phyloP scores from a whole-genome alignment of 2,329 filamentous ascomycete species.

The Colletotrichum lupini region DNA sequence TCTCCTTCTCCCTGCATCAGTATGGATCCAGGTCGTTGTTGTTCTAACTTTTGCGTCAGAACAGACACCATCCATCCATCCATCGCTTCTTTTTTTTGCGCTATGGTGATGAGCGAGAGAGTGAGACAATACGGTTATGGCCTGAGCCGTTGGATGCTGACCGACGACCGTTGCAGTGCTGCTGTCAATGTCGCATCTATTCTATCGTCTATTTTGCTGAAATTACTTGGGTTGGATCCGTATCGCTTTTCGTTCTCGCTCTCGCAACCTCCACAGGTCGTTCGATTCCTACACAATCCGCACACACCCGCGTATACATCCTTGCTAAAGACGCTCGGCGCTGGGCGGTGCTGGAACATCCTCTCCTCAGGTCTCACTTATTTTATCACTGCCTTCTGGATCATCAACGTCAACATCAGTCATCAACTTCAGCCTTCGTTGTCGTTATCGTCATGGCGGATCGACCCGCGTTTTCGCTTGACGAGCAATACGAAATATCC shows the following conservation, averaged over 20 bases:
- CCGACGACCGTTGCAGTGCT: constrained; percentile 15
- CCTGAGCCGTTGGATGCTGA: background rate
- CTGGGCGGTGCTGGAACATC: constrained; percentile 18
- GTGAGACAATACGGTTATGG: background rate
- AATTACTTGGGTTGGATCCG: background rate
- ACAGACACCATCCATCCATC: constrained; percentile 4
- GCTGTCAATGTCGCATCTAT: constrained; percentile 20
- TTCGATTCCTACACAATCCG: constrained; percentile 9
- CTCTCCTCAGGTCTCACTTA: constrained; percentile 9
- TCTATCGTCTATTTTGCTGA: background rate
- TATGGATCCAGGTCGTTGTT: background rate
- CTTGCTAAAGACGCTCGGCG: background rate
- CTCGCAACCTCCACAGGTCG: constrained; percentile 7
- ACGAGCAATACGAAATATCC: background rate
- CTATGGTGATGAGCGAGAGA: constrained; percentile 5
- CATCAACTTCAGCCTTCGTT: background rate
- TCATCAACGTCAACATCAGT: constrained; percentile 2
- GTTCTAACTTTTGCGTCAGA: background rate
- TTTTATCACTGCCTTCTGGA: background rate
- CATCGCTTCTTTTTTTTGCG: constrained; percentile 4
- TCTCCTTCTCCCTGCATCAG: constrained; percentile 31
- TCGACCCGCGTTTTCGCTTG: background rate
- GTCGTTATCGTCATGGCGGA: constrained; percentile 17
- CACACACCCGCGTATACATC: constrained; percentile 7
- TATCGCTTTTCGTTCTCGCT: constrained; percentile 17